Conservation (phyloP, 2,329 filamentous ascomycete genomes). For the Fusarium oxysporum region DNA sequence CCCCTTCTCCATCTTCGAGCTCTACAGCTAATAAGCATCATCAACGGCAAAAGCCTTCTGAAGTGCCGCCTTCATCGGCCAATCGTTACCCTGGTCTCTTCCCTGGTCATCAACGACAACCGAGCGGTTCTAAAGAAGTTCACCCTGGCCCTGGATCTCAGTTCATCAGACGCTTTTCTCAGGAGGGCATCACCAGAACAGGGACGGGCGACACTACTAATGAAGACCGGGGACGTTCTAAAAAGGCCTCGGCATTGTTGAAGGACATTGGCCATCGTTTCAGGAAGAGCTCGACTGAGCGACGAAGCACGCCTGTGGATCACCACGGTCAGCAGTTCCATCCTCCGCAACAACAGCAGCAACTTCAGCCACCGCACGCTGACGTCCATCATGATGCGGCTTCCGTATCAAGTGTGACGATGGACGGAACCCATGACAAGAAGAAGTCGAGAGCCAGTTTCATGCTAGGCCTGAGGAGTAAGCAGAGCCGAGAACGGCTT, state of each 20-base stretch:
- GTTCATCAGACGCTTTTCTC: constrained; percentile 28
- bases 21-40: constrained; percentile 29
- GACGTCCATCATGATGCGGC: constrained; percentile 51
- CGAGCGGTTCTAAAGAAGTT: constrained; percentile 28
- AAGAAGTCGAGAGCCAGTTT: constrained; percentile 55
- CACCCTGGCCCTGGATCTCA: constrained; percentile 20
- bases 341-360: constrained; percentile 9
- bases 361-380: constrained; percentile 7
- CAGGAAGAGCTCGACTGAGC: constrained; percentile 50
- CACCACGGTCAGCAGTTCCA: constrained; percentile 25
- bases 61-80: constrained; percentile 63
- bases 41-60: constrained; percentile 47
- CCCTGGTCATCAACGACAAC: constrained; percentile 41
- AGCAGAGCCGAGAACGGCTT: constrained; percentile 28
- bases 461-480: constrained; percentile 47
- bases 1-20: constrained; percentile 25
- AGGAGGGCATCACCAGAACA: constrained; percentile 50
- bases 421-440: constrained; percentile 53
- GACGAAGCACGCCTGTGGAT: constrained; percentile 45
- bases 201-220: constrained; percentile 6
- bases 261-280: constrained; percentile 63
- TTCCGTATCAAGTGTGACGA: constrained; percentile 56
- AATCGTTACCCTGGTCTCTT: constrained; percentile 63
- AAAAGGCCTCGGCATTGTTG: constrained; percentile 60
- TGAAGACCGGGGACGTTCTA: constrained; percentile 52